Conservation (phyloP, 169 alveolate species). For the Cryptosporidium felis region DNA sequence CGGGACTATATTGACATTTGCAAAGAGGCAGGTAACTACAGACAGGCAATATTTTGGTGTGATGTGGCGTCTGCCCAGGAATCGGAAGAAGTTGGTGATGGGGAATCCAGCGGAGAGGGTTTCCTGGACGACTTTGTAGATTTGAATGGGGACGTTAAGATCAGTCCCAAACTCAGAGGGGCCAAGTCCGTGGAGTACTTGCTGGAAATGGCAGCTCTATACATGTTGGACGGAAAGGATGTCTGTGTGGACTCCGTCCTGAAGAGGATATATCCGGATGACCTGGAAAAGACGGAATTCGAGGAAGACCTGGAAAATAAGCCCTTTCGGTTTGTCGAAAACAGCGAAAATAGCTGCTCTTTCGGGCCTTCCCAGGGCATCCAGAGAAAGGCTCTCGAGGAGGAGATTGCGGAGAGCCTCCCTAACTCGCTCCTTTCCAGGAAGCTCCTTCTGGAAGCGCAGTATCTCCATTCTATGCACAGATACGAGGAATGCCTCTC, state of each 20-base stretch:
- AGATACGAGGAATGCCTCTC: constrained; percentile 63
- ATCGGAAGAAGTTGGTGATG: background rate
- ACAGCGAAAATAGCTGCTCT: background rate
- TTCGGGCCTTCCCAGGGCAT: background rate
- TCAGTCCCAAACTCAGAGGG: background rate
- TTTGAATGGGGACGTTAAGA: background rate
- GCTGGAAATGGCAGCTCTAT: constrained; percentile 44
- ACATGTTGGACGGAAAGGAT: constrained; percentile 25
- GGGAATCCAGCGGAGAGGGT: background rate
- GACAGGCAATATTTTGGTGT: constrained; percentile 60
- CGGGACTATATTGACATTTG: constrained; percentile 45
- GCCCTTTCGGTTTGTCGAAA: background rate
- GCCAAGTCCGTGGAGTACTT: constrained; percentile 9
- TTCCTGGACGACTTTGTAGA: background rate
- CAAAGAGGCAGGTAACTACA: constrained; percentile 58
- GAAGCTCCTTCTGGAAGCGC: constrained; percentile 41
- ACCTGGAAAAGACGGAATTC: background rate
- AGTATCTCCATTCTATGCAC: constrained; percentile 46
- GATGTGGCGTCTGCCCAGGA: constrained; percentile 19
- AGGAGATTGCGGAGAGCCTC: background rate
- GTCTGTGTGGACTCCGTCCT: constrained; percentile 29
- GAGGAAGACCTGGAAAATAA: background rate
- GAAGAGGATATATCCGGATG: background rate
- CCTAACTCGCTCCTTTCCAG: background rate
- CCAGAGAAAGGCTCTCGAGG: background rate